Evolutionary conservation across 805 yeast genomes (phyloP).

Genomic region (Yamadazyma philogaea): DNA sequence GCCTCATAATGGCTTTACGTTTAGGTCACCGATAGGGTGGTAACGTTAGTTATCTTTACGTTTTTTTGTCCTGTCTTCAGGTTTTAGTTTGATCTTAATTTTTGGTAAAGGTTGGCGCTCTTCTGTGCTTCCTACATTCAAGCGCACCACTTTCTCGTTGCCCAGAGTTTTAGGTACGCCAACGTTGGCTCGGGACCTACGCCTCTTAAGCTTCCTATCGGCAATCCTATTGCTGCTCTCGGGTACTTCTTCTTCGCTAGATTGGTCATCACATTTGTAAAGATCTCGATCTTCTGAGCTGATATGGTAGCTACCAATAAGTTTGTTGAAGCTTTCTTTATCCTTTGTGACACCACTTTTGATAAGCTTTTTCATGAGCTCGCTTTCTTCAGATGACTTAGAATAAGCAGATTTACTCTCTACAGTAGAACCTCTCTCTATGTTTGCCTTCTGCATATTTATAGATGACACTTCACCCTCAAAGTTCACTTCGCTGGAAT

Average conservation of each 20-base stretch:
- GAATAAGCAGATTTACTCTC: constrained; percentile 8
- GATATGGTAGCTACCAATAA: constrained; percentile 10
- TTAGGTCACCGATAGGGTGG: too few species aligned
- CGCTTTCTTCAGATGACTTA: constrained; percentile 17
- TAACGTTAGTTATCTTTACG: constrained; percentile 1
- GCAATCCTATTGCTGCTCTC: constrained; percentile 15
- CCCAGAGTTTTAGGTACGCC: constrained; percentile 10
- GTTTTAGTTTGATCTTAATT: constrained; percentile 11
- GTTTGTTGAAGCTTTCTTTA: constrained; percentile 12
- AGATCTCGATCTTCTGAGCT: constrained; percentile 16
- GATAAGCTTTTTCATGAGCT: constrained; percentile 36
- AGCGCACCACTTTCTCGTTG: not conserved
- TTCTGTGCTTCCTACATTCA: not conserved
- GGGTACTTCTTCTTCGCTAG: constrained; percentile 20
- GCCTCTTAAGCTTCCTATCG: constrained; percentile 12
- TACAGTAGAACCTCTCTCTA: constrained; percentile 17
- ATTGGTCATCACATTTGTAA: constrained; percentile 32
- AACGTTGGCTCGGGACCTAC: constrained; percentile 15
- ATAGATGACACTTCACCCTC: constrained; percentile 28
- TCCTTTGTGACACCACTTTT: constrained; percentile 31
- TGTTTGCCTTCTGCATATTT: constrained; percentile 22
- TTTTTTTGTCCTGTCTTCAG: constrained; percentile 13
- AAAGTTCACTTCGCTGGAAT: constrained; percentile 34
- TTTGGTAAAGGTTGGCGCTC: constrained; percentile 12
- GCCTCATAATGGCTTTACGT: too few species aligned